Base-by-base conservation (phyloP, 192 early-diverging fungal genomes). In the Radiomyces spectabilis region DNA sequence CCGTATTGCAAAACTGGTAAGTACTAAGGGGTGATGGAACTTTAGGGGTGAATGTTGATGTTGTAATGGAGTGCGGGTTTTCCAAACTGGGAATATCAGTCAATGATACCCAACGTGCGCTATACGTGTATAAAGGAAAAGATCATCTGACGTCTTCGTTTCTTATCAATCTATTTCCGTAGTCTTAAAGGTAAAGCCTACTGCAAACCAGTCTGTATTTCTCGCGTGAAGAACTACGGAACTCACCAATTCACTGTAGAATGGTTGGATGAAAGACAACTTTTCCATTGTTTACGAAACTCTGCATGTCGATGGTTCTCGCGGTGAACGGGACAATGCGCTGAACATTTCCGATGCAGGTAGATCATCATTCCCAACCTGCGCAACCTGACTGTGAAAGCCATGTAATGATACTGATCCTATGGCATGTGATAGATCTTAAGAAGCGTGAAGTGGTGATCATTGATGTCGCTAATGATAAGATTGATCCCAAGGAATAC, bases 251-350 rank as follows among this genome's bases (percentile, higher is more conserved):
- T 18, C 50, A 68, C 25, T 68, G 16, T 35, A 78, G 49, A 85
- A 81, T 60, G 82, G 81, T 26, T 87, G 75, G 41, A 85, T 90
- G 82, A 78, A 82, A 51, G 77, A 82, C 3, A 74, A 63, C 30
- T 86, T 90, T 63, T 80, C 80, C 38, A 75, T 90, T 55, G 72
- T 85, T 5, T 83, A 82, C 12, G 87, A 90, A 64, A 82, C 85
- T 1, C 72, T 86, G 52, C 85, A 90, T 42, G 72, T 86, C 32
- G 72, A 79, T 33, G 60, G 63, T 18, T 82, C 83, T 65, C 84
- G 85, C 50, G 87, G 83, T 24, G 72, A 84, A 38, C 67, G 81
- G 19, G 81, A 83, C 33, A 89, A 87, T 54, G 87, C 69, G 9
- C 47, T 66, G 12, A 66, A 63, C 30, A 60, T 66, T 27, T 52